Conservation (phyloP, 768 basidiomycete genomes). For the Boletus bicolor region DNA sequence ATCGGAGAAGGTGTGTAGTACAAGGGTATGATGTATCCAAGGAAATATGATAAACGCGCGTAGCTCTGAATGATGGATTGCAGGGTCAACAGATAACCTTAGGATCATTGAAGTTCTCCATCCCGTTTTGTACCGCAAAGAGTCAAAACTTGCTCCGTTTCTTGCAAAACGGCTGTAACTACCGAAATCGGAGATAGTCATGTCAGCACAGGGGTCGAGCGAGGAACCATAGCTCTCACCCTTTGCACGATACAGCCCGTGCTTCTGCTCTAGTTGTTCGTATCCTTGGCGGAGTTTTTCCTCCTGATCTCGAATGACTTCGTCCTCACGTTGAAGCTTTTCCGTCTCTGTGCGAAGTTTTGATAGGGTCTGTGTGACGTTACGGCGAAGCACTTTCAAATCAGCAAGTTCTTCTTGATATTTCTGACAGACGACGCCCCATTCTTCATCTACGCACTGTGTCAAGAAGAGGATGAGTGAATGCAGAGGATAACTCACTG, state of each 20-base stretch:
- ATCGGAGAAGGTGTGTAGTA: neutral
- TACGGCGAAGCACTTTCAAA: slow-evolving; percentile 53
- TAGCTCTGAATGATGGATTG: neutral
- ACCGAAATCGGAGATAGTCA: neutral
- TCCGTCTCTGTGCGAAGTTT: slow-evolving; percentile 39
- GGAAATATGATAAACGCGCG: neutral
- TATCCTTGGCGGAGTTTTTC: slow-evolving; percentile 36
- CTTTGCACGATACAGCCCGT: slow-evolving; percentile 40
- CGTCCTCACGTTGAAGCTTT: slow-evolving; percentile 39
- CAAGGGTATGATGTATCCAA: neutral
- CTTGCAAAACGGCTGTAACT: slow-evolving; percentile 44
- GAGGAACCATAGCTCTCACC: slow-evolving; percentile 26
- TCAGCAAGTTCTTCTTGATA: slow-evolving; percentile 64
- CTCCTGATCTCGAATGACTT: slow-evolving; percentile 41
- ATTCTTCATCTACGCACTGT: slow-evolving; percentile 47
- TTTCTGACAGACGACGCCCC: slow-evolving; percentile 52
- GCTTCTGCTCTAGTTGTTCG: slow-evolving; percentile 40
- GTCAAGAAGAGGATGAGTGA: neutral
- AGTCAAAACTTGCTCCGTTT: slow-evolving; percentile 42
- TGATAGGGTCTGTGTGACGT: slow-evolving; percentile 43
- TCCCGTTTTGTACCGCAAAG: slow-evolving; percentile 46
- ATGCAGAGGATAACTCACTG: slow-evolving; percentile 26
- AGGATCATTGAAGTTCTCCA: slow-evolving; percentile 14
- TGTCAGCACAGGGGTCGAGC: slow-evolving; percentile 3
- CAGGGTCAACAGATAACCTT: neutral